Evolutionary conservation across 148 eudicot species (phyloP).

Genomic region (Salicornia ramosissima): DNA sequence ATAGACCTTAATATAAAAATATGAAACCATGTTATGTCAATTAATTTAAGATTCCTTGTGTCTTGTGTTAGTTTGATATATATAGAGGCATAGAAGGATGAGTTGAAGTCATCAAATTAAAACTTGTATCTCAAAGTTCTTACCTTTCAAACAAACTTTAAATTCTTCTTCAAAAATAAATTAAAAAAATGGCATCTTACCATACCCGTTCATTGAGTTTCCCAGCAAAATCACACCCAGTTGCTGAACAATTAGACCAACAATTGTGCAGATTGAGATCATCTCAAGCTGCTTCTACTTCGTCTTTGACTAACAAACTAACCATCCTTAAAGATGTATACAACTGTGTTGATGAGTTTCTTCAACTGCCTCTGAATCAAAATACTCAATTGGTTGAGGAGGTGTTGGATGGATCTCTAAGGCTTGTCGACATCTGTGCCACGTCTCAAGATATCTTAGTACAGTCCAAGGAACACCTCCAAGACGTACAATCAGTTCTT

Average conservation of each 20-base stretch:
- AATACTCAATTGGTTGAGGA: constrained; percentile 11
- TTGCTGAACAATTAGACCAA: constrained; percentile 6
- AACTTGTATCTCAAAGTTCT: background rate
- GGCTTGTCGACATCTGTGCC: constrained; percentile 33
- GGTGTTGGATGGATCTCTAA: constrained; percentile 33
- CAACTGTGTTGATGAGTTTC: constrained; percentile 30
- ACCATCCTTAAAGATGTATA: constrained; percentile 23
- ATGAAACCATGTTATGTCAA: background rate
- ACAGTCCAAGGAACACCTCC: constrained; percentile 22
- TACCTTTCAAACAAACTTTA: background rate
- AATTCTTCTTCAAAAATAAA: background rate
- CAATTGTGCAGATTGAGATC: constrained; percentile 21
- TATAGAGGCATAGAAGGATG: background rate
- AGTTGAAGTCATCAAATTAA: background rate
- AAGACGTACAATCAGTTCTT: constrained; percentile 30
- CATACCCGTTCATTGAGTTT: constrained; percentile 30
- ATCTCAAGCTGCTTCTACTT: constrained; percentile 25
- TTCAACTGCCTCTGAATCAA: constrained; percentile 25
- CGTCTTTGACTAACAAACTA: constrained; percentile 25
- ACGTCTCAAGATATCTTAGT: constrained; percentile 23
- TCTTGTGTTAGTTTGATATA: constrained; percentile 5
- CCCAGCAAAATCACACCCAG: constrained; percentile 23
- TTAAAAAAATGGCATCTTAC: constrained; percentile 19
- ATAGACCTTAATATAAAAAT: background rate
- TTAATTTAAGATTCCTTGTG: constrained; percentile 14